A percentile compares a stretch with the other conserved stretches of the same genome.
phyloP scores from a whole-genome alignment of 2,329 filamentous ascomycete species.

The Mariannaea sp. region DNA sequence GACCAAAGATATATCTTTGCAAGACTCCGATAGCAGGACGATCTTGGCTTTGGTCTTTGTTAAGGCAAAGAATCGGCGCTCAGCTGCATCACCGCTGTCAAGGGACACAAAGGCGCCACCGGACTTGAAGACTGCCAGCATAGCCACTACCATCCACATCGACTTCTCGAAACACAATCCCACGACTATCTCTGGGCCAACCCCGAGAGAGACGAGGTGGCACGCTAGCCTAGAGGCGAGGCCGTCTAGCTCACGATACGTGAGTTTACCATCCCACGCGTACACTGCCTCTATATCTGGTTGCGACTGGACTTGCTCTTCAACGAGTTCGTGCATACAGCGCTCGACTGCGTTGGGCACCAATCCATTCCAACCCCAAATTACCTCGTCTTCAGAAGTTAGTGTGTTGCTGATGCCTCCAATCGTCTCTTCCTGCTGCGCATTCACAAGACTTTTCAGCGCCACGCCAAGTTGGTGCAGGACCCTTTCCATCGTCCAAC shows the following conservation, averaged over 20 bases:
- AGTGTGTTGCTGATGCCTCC: too few species aligned
- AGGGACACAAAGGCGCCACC: not conserved
- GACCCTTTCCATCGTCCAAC: too few species aligned
- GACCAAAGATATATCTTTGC: too few species aligned
- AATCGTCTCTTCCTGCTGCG: too few species aligned
- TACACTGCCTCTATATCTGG: not conserved
- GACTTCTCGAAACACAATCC: constrained; percentile 1
- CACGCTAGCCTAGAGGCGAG: not conserved
- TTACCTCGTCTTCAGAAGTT: too few species aligned
- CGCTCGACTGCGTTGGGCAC: not conserved
- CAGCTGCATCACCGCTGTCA: not conserved
- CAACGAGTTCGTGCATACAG: not conserved
- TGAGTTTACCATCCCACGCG: not conserved
- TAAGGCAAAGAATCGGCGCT: not conserved
- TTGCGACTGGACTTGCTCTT: not conserved
- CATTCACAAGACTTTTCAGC: too few species aligned
- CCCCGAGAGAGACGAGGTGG: not conserved
- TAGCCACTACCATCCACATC: not conserved
- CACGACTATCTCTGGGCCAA: not conserved
- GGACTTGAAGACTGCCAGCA: not conserved
- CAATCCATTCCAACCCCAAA: constrained; percentile 18
- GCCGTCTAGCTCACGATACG: not conserved
- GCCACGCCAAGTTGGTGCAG: too few species aligned
- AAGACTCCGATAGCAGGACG: not conserved
- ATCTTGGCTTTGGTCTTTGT: not conserved